Evolutionary conservation across 352 stramenopile genomes (phyloP), one percentile per base, ranked within the genome.

Genomic region (Phytophthora chlamydospora): DNA sequence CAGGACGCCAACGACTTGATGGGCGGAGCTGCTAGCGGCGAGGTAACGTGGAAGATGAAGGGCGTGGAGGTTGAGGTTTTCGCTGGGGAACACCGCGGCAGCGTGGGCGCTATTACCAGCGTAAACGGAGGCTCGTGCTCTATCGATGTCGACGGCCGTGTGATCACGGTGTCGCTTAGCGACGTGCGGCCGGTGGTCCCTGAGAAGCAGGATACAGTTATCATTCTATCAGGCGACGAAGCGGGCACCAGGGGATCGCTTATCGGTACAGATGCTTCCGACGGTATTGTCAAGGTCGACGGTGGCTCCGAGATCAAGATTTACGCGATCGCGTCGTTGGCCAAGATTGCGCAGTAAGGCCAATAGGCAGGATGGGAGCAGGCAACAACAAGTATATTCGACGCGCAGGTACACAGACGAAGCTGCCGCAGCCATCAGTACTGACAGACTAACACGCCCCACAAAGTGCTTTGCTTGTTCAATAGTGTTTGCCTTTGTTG

Each of bases 201-300:
- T 7, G 88, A 95, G 59, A 95, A 95, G 66, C 83, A 94, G 57
- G 84, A 96, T 55, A 92, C 85, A 24, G 88, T 96, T 16, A 91
- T 93, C 52, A 95, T 96, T 43, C 62, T 96, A 14, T 91, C 83
- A 19, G 88, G 88, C 21, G 88, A 96, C 40, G 88, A 96, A 73
- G 88, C 88, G 2, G 88, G 88, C 19, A 87, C 89, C 52, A 94
- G 78, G 14, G 88, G 88, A 29, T 94, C 84, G 34, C 57, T 96
- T 2, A 96, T 96, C 59, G 88, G 88, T 73, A 92, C 87, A n/a
- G 85, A 96, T 67, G 77, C 75, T 12, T 83, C 85, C 17, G 88
- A 96, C 46, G 88, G 88, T 64, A 96, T 96, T 58, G 88, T 96
- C 43, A 96, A 96, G 78, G 84, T 96, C 14, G 88, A 96, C 47